A percentile compares a stretch with the other conserved stretches of the same genome.
phyloP scores from a whole-genome alignment of 2,329 filamentous ascomycete genomes.

The Hypoxylon sp. region DNA sequence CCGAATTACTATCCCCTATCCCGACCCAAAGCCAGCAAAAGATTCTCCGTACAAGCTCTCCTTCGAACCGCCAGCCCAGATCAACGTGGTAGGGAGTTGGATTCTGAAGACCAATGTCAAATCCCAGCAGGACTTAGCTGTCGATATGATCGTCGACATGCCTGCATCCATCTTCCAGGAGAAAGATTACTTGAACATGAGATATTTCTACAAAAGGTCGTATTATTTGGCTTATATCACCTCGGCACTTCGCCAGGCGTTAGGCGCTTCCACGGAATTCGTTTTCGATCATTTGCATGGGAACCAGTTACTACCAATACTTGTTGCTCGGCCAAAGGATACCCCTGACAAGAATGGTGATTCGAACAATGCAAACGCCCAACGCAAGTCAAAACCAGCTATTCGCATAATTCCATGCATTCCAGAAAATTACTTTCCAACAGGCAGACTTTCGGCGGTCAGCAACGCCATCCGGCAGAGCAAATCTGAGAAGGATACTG shows the following conservation, averaged over 20 bases:
- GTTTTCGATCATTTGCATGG: slow-evolving; percentile 78
- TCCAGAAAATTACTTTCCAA: slow-evolving; percentile 77
- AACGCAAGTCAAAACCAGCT: slow-evolving; percentile 56
- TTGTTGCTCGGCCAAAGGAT: slow-evolving; percentile 61
- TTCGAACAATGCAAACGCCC: slow-evolving; percentile 13
- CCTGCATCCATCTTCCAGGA: slow-evolving; percentile 86
- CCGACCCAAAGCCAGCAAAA: slow-evolving; percentile 81
- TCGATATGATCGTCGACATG: slow-evolving; percentile 93
- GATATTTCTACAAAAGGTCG: slow-evolving; percentile 94
- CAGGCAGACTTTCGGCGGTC: slow-evolving; percentile 77
- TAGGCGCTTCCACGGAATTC: slow-evolving; percentile 69
- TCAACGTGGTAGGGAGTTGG: slow-evolving; percentile 93
- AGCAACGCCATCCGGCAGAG: slow-evolving; percentile 78
- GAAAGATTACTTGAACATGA: slow-evolving; percentile 92
- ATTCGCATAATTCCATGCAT: slow-evolving; percentile 86
- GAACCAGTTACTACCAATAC: slow-evolving; percentile 81
- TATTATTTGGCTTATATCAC: slow-evolving; percentile 91
- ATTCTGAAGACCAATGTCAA: slow-evolving; percentile 81
- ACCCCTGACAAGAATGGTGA: slow-evolving; percentile 48
- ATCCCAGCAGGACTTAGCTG: slow-evolving; percentile 68
- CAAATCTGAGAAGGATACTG: slow-evolving; percentile 56
- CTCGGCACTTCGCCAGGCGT: slow-evolving; percentile 73
- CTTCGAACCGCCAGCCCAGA: slow-evolving; percentile 80
- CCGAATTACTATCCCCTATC: slow-evolving; percentile 84
- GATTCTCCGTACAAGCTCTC: slow-evolving; percentile 86